Conservation (phyloP, 2,329 filamentous ascomycete genomes). For the Didymella exigua region DNA sequence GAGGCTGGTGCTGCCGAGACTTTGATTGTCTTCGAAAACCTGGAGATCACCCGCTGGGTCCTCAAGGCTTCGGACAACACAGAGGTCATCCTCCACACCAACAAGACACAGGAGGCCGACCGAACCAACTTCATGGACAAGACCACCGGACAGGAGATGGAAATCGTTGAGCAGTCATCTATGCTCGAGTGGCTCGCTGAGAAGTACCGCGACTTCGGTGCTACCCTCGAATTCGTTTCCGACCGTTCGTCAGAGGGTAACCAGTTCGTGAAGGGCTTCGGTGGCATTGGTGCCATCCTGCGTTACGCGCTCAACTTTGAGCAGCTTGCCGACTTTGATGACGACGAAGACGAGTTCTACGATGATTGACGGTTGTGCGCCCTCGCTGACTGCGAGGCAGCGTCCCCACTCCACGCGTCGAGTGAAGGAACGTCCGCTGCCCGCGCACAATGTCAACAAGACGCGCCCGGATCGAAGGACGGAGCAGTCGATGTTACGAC, state of each 20-base stretch:
- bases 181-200: constrained; percentile 99
- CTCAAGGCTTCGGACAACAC: constrained; percentile 78
- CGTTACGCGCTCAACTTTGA: constrained; percentile 99
- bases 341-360: constrained; percentile 83
- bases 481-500: constrained; percentile 40
- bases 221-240: constrained; percentile 93
- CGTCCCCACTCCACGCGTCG: constrained; percentile 64
- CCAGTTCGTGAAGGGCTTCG: constrained; percentile 99
- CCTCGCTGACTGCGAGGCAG: constrained; percentile 89
- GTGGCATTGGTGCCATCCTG: constrained; percentile 95
- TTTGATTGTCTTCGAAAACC: constrained; percentile 95
- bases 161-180: constrained; percentile 81
- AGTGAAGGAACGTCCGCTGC: constrained; percentile 61
- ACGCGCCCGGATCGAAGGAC: constrained; percentile 39
- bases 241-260: constrained; percentile 98
- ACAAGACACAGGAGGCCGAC: constrained; percentile 79
- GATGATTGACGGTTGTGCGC: constrained; percentile 88
- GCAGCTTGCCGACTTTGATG: constrained; percentile 89
- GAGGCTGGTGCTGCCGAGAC: constrained; percentile 95
- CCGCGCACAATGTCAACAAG: constrained; percentile 45
- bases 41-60: constrained; percentile 91
- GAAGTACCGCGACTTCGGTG: constrained; percentile 97
- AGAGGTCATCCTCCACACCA: constrained; percentile 83
- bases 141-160: constrained; percentile 96
- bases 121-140: constrained; percentile 92